These are phyloP conservation scores for Hortiboletus campestris DNA, from an alignment of 768 basidiomycete species.

Conservation along the genomic window DNA sequence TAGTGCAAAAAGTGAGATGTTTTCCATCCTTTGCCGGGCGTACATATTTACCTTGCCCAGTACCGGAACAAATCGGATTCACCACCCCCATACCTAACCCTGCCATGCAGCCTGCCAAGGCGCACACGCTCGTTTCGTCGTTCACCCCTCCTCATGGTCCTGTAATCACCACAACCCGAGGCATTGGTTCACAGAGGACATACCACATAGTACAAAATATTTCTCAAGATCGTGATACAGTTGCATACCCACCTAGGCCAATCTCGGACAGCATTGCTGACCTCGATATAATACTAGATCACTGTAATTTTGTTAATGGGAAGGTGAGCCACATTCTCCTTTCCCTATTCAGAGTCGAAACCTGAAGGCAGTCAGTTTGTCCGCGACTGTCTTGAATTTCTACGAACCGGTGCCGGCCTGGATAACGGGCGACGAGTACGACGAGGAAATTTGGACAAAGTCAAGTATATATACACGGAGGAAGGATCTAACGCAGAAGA, in stretches of 20 bases:
- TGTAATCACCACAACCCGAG: conserved; percentile 48
- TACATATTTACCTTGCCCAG: conserved; percentile 33
- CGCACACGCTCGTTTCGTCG: conserved; percentile 46
- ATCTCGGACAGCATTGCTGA: conserved; percentile 81
- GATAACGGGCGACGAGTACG: conserved; percentile 74
- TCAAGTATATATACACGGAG: conserved; percentile 82
- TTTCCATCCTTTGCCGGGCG: conserved; percentile 4
- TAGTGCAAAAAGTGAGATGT: conserved; percentile 56
- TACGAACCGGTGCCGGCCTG: conserved; percentile 80
- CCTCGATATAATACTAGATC: conserved; percentile 80
- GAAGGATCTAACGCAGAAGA: conserved; percentile 20
- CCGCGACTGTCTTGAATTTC: conserved; percentile 90
- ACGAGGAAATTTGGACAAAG: conserved; percentile 68
- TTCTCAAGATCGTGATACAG: conserved; percentile 52
- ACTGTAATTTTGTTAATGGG: conserved; percentile 76
- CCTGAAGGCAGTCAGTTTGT: conserved; percentile 59
- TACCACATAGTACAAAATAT: conserved; percentile 59
- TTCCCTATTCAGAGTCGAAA: background rate
- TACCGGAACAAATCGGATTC: conserved; percentile 63
- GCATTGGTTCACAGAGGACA: conserved; percentile 69
- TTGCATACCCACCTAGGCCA: conserved; percentile 84
- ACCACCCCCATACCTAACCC: conserved; percentile 60
- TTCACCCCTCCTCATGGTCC: conserved; percentile 44
- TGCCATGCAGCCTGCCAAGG: conserved; percentile 54
- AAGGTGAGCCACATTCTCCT: conserved; percentile 46